phyloP scores from a whole-genome alignment of 305 asterid genomes.

The Solanum hybrid region DNA sequence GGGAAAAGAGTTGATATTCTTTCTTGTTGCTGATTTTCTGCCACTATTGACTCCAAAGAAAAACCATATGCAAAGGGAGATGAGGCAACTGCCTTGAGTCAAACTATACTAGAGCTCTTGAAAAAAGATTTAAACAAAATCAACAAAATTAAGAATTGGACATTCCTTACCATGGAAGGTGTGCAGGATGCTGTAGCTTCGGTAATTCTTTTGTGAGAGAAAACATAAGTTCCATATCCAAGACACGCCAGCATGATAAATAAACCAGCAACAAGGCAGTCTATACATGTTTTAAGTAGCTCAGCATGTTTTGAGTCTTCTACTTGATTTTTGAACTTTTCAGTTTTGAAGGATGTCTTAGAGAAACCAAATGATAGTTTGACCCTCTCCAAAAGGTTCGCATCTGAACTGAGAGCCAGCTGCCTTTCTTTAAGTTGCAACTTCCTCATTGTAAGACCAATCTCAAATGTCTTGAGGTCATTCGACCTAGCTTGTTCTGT shows the following conservation, averaged over 20 bases:
- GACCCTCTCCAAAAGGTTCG: constrained; percentile 62
- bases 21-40: background rate
- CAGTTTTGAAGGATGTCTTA: constrained; percentile 59
- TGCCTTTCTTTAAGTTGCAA: constrained; percentile 71
- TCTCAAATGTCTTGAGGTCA: constrained; percentile 65
- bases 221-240: constrained; percentile 63
- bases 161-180: constrained; percentile 36
- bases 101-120: background rate
- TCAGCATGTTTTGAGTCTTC: constrained; percentile 66
- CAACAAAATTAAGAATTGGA: background rate
- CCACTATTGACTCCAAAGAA: background rate
- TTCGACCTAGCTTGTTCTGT: constrained; percentile 78
- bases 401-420: constrained; percentile 40
- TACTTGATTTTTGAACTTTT: constrained; percentile 71
- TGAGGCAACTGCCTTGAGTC: background rate
- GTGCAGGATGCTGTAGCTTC: constrained; percentile 80
- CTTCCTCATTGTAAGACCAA: constrained; percentile 54
- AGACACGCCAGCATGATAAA: constrained; percentile 56
- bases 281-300: constrained; percentile 62
- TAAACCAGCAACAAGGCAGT: constrained; percentile 73
- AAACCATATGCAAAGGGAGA: background rate
- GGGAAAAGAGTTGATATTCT: background rate
- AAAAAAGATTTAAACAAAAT: background rate
- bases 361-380: constrained; percentile 78
- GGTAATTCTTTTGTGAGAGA: constrained; percentile 59